Evolutionary conservation across 2,329 filamentous ascomycete species (phyloP).

Genomic region (Fusarium mundagurra): DNA sequence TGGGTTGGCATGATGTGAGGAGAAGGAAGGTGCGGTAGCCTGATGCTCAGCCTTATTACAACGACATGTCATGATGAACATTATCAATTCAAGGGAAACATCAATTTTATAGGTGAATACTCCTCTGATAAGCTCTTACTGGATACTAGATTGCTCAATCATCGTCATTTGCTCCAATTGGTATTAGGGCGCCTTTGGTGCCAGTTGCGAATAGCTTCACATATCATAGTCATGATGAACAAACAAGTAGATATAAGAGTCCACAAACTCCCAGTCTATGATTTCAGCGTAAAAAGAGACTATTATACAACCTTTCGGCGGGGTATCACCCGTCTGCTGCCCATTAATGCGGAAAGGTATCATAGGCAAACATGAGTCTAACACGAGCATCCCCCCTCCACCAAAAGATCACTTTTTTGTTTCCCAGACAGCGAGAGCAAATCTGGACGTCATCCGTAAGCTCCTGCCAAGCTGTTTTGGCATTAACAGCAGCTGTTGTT

Average conservation of each 20-base stretch:
- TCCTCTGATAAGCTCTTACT: too few species aligned
- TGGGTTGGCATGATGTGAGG: not conserved
- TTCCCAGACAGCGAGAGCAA: constrained; percentile 28
- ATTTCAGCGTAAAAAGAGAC: constrained; percentile 41
- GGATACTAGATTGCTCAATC: not conserved
- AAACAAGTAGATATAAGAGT: constrained; percentile 18
- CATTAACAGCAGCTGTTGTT: constrained; percentile 17
- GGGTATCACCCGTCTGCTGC: constrained; percentile 41
- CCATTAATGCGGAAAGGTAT: constrained; percentile 39
- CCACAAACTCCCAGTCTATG: constrained; percentile 38
- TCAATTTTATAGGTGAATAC: too few species aligned
- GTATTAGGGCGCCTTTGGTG: not conserved
- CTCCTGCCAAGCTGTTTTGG: constrained; percentile 30
- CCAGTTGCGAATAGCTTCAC: not conserved
- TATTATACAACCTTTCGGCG: constrained; percentile 42
- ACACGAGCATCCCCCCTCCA: constrained; percentile 31
- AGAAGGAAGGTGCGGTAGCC: not conserved
- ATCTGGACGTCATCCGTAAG: constrained; percentile 29
- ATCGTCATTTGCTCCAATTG: not conserved
- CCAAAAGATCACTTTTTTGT: constrained; percentile 38
- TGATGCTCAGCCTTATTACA: not conserved
- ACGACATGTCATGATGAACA: not conserved
- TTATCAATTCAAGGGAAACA: not conserved
- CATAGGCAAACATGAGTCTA: constrained; percentile 41
- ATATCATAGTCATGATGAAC: not conserved